phyloP scores from a whole-genome alignment of 2,329 filamentous ascomycete genomes.

The Verticillium nonalfalfae region DNA sequence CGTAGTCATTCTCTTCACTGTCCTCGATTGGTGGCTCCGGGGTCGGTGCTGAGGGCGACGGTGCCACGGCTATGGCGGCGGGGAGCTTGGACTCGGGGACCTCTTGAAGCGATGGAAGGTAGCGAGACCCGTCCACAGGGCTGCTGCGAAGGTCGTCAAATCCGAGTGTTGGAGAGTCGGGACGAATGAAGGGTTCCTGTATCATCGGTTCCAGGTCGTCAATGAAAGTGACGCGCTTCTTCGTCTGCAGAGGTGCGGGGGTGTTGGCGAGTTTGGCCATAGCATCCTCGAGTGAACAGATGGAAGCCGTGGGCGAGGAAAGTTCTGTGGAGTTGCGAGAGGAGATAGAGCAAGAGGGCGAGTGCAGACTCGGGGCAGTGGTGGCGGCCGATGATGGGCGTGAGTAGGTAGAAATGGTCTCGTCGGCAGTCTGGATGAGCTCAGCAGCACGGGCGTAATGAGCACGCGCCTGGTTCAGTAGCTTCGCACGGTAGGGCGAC shows the following conservation, averaged over 20 bases:
- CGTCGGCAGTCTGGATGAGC: constrained; percentile 41
- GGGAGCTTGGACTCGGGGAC: constrained; percentile 5
- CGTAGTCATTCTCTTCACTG: constrained; percentile 10
- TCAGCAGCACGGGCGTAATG: constrained; percentile 44
- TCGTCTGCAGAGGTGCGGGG: constrained; percentile 15
- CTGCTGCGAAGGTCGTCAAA: constrained; percentile 26
- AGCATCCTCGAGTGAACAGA: constrained; percentile 28
- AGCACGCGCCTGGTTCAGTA: constrained; percentile 43
- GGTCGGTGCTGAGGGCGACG: constrained; percentile 4
- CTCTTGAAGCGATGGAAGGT: constrained; percentile 9
- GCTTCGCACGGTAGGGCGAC: constrained; percentile 36
- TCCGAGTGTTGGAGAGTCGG: constrained; percentile 55
- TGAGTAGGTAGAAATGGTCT: constrained; percentile 30
- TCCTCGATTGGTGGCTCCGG: constrained; percentile 9
- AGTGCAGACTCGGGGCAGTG: constrained; percentile 32
- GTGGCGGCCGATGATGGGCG: constrained; percentile 12
- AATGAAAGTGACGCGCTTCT: constrained; percentile 32
- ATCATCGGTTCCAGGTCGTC: constrained; percentile 26
- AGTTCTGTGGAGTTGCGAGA: constrained; percentile 28
- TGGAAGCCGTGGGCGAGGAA: constrained; percentile 41
- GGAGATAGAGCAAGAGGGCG: constrained; percentile 38
- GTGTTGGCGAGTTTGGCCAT: constrained; percentile 3
- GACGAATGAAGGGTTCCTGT: constrained; percentile 43
- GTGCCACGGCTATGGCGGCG: constrained; percentile 14
- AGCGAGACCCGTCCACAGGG: background rate